These are phyloP conservation scores for Aspergillus diversus DNA, from an alignment of 495 filamentous ascomycete species.

Conservation along the genomic window DNA sequence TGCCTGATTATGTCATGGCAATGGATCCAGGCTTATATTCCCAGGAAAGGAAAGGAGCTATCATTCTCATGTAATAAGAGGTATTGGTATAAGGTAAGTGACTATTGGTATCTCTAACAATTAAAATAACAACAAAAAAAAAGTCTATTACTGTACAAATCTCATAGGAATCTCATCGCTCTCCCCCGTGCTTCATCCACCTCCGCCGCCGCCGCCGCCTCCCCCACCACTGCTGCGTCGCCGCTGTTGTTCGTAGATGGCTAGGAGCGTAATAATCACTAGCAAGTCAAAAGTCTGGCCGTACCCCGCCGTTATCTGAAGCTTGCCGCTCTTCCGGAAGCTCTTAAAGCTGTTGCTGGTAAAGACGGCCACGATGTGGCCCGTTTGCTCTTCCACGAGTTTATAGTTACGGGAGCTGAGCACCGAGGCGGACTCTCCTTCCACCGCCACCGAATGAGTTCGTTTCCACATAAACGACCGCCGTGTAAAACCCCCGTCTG, in stretches of 20 bases:
- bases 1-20: not conserved
- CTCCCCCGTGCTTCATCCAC: not conserved
- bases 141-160: not conserved
- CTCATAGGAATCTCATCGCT: not conserved
- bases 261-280: slow-evolving; percentile 28
- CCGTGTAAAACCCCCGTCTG: slow-evolving; percentile 9
- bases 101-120: no score
- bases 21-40: not conserved
- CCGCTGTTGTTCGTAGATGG: slow-evolving; percentile 26
- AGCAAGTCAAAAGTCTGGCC: slow-evolving; percentile 29
- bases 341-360: slow-evolving; percentile 25
- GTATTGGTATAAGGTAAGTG: no score
- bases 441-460: slow-evolving; percentile 33
- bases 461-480: slow-evolving; percentile 40
- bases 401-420: slow-evolving; percentile 31
- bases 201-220: slow-evolving; percentile 20
- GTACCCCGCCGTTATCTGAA: slow-evolving; percentile 27
- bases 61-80: no score
- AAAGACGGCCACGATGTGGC: slow-evolving; percentile 35
- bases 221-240: slow-evolving; percentile 23
- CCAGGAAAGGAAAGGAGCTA: no score
- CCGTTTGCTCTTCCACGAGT: slow-evolving; percentile 34
- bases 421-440: slow-evolving; percentile 15
- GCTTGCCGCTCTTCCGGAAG: slow-evolving; percentile 29
- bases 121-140: no score